Conservation (phyloP, 495 filamentous ascomycete genomes). For the Trichoderma erinaceum region DNA sequence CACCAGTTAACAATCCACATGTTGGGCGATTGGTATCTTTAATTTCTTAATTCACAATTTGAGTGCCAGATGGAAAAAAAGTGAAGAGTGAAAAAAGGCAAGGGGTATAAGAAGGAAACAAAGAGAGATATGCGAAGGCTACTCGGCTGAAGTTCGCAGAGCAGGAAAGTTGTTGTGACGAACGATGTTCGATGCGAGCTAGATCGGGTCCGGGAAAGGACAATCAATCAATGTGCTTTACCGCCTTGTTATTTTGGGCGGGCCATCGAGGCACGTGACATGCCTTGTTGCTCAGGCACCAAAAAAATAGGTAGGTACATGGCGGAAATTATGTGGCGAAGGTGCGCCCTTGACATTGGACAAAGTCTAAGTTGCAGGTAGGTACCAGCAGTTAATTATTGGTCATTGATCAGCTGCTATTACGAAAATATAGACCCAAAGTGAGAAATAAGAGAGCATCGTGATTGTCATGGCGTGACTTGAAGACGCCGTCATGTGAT, state of each 20-base stretch:
- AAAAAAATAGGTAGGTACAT: background rate
- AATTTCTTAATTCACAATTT: too few relatives aligned
- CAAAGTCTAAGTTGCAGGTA: background rate
- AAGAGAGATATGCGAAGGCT: background rate
- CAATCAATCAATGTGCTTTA: slow-evolving; percentile 3
- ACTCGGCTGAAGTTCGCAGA: too few relatives aligned
- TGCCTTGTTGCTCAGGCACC: slow-evolving; percentile 13
- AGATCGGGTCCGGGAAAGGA: slow-evolving; percentile 8
- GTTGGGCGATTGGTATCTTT: slow-evolving; percentile 27
- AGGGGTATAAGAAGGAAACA: background rate
- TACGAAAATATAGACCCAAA: too few relatives aligned
- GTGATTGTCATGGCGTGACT: too few relatives aligned
- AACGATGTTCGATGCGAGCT: slow-evolving; percentile 1
- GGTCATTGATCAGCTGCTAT: too few relatives aligned
- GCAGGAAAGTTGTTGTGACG: background rate
- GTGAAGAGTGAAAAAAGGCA: background rate
- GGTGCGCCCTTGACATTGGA: background rate
- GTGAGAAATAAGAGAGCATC: too few relatives aligned
- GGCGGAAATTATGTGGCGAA: background rate
- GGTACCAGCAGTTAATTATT: background rate
- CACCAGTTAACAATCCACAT: slow-evolving; percentile 99
- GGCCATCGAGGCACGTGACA: background rate
- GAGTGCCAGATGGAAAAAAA: background rate
- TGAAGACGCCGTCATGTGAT: too few relatives aligned
- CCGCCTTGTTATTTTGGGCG: background rate